A percentile compares a stretch with the other conserved stretches of the same genome.
These are phyloP conservation scores for Tuber calosporum DNA, from an alignment of 495 filamentous ascomycete species.

Conservation along the genomic window DNA sequence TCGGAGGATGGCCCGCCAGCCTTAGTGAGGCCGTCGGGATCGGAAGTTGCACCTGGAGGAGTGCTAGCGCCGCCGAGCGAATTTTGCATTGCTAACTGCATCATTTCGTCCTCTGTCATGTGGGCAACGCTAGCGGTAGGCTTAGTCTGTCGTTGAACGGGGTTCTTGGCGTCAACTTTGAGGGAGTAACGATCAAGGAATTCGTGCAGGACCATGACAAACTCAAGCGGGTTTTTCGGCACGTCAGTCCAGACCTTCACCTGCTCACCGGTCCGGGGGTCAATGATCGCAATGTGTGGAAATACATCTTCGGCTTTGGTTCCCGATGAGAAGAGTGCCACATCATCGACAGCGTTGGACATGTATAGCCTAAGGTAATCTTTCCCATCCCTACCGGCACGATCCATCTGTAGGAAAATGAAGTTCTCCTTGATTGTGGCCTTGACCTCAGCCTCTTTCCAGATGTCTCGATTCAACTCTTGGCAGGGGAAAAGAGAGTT, in stretches of 20 bases:
- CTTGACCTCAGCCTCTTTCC: conserved; percentile 73
- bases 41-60: conserved; percentile 43
- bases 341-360: conserved; percentile 60
- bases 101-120: conserved; percentile 95
- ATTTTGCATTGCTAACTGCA: conserved; percentile 71
- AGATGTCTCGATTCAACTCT: conserved; percentile 83
- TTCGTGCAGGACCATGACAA: conserved; percentile 84
- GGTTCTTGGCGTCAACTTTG: conserved; percentile 78
- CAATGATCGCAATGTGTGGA: conserved; percentile 90
- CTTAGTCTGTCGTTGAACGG: conserved; percentile 68
- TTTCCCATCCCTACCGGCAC: conserved; percentile 64
- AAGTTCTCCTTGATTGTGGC: conserved; percentile 85
- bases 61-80: conserved; percentile 33
- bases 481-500: conserved; percentile 87
- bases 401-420: conserved; percentile 85
- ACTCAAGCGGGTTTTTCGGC: conserved; percentile 69
- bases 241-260: conserved; percentile 90
- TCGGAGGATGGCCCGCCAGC: conserved; percentile 45
- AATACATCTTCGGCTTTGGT: conserved; percentile 46
- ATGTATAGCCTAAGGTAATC: conserved; percentile 90
- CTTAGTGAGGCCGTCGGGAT: conserved; percentile 86
- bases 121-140: conserved; percentile 63
- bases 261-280: conserved; percentile 92
- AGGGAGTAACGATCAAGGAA: conserved; percentile 94
- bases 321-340: conserved; percentile 41